phyloP scores from a whole-genome alignment of 208 protist species.

The Zelonia costaricensis region DNA sequence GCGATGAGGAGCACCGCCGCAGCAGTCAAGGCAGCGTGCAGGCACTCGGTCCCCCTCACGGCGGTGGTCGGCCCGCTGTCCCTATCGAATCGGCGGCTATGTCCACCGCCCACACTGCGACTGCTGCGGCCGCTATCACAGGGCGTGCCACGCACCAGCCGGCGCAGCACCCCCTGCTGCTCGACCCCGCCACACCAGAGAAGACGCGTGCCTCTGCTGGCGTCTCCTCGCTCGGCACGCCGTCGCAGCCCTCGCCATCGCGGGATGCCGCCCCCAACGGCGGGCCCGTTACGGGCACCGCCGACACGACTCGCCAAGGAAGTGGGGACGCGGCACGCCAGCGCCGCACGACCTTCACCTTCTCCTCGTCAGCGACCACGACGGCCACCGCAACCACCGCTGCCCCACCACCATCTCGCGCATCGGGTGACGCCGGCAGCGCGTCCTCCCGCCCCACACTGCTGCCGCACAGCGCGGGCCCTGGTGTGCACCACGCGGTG shows the following conservation, averaged over 20 bases:
- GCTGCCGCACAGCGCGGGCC: not conserved
- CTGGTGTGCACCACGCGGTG: not conserved
- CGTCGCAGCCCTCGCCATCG: constrained; percentile 9
- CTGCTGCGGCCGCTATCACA: not conserved
- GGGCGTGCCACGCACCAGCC: constrained; percentile 8
- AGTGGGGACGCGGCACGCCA: not conserved
- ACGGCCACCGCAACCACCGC: not conserved
- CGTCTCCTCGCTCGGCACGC: constrained; percentile 5
- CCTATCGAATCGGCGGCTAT: not conserved
- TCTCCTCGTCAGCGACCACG: constrained; percentile 4
- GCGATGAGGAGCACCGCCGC: constrained; percentile 12
- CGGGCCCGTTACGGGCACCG: not conserved
- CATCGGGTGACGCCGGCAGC: no score
- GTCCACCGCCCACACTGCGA: no score
- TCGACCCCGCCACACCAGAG: constrained; percentile 37
- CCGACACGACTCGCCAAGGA: constrained; percentile 1
- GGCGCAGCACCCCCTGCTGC: constrained; percentile 18
- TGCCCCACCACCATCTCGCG: no score
- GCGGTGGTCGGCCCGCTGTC: not conserved
- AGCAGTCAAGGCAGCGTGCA: constrained; percentile 1
- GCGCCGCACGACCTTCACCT: constrained; percentile 42
- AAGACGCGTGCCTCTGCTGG: constrained; percentile 29
- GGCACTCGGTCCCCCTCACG: not conserved
- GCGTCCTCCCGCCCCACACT: not conserved
- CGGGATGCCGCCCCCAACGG: not conserved